Evolutionary conservation across 352 stramenopile genomes (phyloP).

Genomic region (Plasmopara halstedii): DNA sequence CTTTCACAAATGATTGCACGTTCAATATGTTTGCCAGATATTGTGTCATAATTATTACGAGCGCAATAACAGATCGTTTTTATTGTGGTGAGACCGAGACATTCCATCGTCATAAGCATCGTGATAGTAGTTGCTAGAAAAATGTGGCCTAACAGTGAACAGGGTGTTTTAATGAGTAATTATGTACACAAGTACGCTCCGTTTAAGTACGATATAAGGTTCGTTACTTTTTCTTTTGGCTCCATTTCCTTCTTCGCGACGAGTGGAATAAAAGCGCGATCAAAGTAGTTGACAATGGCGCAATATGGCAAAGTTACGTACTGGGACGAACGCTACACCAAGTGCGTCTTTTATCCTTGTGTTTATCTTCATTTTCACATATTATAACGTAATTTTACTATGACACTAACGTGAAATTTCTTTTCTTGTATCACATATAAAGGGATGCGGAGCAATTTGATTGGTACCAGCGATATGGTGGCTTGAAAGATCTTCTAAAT

Average conservation of each 20-base stretch:
- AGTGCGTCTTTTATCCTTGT: constrained; percentile 35
- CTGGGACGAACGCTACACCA: constrained; percentile 94
- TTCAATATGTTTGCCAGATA: no score
- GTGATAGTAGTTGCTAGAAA: no score
- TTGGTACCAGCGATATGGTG: constrained; percentile 92
- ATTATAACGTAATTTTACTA: neutral
- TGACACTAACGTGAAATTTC: neutral
- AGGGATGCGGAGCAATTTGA: constrained; percentile 92
- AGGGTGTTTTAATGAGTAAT: no score
- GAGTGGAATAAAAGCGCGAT: neutral
- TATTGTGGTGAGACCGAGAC: no score
- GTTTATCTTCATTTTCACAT: neutral
- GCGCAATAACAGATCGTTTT: no score
- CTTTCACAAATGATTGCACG: no score
- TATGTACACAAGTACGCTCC: neutral
- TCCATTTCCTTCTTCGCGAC: constrained; percentile 1
- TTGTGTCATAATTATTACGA: no score
- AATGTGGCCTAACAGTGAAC: no score
- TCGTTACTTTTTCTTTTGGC: neutral
- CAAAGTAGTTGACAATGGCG: constrained; percentile 35
- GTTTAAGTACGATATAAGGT: constrained; percentile 2
- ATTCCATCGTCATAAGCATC: no score
- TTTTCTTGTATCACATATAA: neutral
- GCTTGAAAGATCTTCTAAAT: constrained; percentile 82
- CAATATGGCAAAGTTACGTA: constrained; percentile 91